Percentiles rank a stretch among this genome's conserved stretches.
phyloP scores from a whole-genome alignment of 371 early-diverging fungal genomes.

The Mucor racemosus region DNA sequence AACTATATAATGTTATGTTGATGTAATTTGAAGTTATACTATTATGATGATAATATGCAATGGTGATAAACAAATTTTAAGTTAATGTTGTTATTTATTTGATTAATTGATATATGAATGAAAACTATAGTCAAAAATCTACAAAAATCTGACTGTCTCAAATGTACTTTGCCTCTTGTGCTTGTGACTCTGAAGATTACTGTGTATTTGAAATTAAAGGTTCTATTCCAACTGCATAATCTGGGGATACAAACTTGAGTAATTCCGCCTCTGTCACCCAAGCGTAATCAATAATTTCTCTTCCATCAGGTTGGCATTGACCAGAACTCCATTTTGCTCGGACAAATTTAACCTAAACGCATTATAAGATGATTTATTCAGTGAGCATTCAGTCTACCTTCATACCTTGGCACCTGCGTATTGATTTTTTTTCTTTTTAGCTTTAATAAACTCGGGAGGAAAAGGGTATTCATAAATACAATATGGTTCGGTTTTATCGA shows the following conservation, averaged over 20 bases:
- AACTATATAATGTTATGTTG: background rate
- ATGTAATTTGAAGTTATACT: background rate
- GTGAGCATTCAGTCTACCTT: background rate
- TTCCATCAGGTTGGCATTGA: conserved; percentile 61
- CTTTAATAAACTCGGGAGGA: conserved; percentile 37
- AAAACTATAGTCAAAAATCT: background rate
- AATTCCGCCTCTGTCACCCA: conserved; percentile 86
- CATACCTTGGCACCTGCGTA: conserved; percentile 38
- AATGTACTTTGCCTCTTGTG: background rate
- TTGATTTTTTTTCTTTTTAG: conserved; percentile 12
- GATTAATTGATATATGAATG: background rate
- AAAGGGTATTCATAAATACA: conserved; percentile 65
- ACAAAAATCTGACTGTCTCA: background rate
- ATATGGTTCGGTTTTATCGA: conserved; percentile 72
- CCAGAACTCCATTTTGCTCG: conserved; percentile 36
- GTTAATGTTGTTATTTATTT: no score
- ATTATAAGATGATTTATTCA: background rate
- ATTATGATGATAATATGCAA: background rate
- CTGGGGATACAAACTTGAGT: background rate
- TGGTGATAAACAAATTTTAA: background rate
- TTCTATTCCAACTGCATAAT: background rate
- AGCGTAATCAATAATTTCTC: conserved; percentile 71
- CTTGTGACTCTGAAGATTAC: background rate
- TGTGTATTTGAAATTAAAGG: background rate
- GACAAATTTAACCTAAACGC: conserved; percentile 37